A percentile compares a stretch with the other conserved stretches of the same genome.
Evolutionary conservation across 352 stramenopile species (phyloP).

Genomic region (Phytophthora rubi): DNA sequence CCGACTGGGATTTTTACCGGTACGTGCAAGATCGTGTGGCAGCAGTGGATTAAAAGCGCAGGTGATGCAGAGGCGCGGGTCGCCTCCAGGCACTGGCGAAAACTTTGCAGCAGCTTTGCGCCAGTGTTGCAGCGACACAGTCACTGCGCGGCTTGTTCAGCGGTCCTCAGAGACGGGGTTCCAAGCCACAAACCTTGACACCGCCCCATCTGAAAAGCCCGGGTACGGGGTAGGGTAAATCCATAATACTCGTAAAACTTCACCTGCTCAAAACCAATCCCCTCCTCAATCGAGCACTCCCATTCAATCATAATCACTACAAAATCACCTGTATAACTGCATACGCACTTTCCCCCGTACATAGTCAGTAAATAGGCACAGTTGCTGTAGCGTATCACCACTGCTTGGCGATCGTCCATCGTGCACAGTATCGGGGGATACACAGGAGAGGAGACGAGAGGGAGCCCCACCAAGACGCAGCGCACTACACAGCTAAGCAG

Average conservation of each 20-base stretch:
- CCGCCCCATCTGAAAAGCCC: conserved; percentile 5
- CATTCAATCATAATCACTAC: not conserved
- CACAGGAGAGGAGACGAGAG: not conserved
- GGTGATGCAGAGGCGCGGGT: not conserved
- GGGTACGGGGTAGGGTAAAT: not conserved
- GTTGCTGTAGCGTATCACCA: conserved; percentile 4
- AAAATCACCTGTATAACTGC: not conserved
- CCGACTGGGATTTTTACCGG: no score
- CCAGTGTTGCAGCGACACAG: not conserved
- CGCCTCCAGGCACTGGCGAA: not conserved
- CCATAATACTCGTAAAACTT: not conserved
- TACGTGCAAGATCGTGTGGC: not conserved
- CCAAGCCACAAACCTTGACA: not conserved
- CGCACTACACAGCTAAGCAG: not conserved
- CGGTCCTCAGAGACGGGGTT: conserved; percentile 3
- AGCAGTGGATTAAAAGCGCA: not conserved
- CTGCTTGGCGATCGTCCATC: not conserved
- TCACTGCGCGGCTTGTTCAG: not conserved
- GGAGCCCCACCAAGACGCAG: conserved; percentile 12
- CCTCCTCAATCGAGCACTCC: not conserved
- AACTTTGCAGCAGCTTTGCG: not conserved
- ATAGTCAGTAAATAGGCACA: conserved; percentile 17
- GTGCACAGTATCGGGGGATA: conserved; percentile 9
- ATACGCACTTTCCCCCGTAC: not conserved
- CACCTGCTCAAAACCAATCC: not conserved